A percentile compares a stretch with the other conserved stretches of the same genome.
Evolutionary conservation across 179 eudicot genomes (phyloP).

Genomic region (Nepenthes alata): DNA sequence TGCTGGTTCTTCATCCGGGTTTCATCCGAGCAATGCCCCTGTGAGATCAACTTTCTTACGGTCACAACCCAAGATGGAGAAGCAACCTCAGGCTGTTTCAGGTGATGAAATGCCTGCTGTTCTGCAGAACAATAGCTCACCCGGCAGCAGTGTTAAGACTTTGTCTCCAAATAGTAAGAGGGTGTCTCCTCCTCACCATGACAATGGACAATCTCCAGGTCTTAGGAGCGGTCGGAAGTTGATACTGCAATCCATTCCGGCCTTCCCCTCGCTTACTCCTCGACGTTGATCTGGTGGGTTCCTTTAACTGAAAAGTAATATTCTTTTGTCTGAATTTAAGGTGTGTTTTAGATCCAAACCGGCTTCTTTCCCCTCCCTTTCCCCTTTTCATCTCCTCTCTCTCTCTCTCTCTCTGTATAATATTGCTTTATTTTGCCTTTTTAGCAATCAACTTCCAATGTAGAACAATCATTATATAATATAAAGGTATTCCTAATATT

Average conservation of each 20-base stretch:
- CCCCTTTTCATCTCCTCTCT: too few relatives aligned
- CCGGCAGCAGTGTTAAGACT: conserved; percentile 42
- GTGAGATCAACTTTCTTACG: conserved; percentile 35
- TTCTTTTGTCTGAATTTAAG: too few relatives aligned
- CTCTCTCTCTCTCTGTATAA: too few relatives aligned
- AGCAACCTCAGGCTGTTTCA: conserved; percentile 16
- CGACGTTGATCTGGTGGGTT: conserved; percentile 14
- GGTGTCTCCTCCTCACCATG: conserved; percentile 63
- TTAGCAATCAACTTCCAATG: too few relatives aligned
- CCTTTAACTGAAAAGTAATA: too few relatives aligned
- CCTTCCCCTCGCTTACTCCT: conserved; percentile 77
- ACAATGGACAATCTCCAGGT: conserved; percentile 26
- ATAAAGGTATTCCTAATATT: too few relatives aligned
- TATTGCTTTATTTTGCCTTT: too few relatives aligned
- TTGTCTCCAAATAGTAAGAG: conserved; percentile 82
- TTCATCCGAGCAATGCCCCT: conserved; percentile 27
- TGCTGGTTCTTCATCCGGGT: conserved; percentile 31
- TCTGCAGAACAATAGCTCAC: conserved; percentile 43
- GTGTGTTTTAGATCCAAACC: too few relatives aligned
- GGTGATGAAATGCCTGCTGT: conserved; percentile 61
- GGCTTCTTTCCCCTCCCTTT: too few relatives aligned
- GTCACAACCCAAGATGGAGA: conserved; percentile 32
- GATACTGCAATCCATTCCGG: conserved; percentile 80
- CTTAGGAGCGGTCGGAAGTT: conserved; percentile 63
- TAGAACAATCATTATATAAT: too few relatives aligned